A percentile compares a stretch with the other conserved stretches of the same genome.
Evolutionary conservation across 441 rosid species (phyloP).

Genomic region (Brassica hybrid): DNA sequence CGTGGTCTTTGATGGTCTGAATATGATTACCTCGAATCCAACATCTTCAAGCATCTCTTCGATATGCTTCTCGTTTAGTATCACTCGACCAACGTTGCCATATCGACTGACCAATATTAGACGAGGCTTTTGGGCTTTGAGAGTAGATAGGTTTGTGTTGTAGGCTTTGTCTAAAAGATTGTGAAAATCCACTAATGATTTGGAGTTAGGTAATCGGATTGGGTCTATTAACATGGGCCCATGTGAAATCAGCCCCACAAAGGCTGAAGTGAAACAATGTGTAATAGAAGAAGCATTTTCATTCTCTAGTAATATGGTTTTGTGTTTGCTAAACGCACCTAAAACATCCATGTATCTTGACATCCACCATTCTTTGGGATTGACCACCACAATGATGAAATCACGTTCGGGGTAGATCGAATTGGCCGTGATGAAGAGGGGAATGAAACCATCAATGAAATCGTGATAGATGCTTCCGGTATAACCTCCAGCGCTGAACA

Average conservation of each 20-base stretch:
- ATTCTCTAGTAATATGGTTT: conserved; percentile 46
- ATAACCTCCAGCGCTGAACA: conserved; percentile 67
- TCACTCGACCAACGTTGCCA: conserved; percentile 45
- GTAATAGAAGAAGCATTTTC: conserved; percentile 50
- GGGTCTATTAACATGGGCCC: conserved; percentile 55
- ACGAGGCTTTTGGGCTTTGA: conserved; percentile 21
- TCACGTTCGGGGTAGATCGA: conserved; percentile 46
- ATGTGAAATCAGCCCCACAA: conserved; percentile 59
- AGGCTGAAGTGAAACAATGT: conserved; percentile 57
- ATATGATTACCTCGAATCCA: conserved; percentile 56
- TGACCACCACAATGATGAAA: conserved; percentile 49
- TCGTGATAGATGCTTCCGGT: conserved; percentile 73
- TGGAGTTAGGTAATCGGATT: conserved; percentile 45
- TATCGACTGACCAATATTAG: conserved; percentile 46
- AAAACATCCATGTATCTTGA: conserved; percentile 50
- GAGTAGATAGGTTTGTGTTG: not conserved
- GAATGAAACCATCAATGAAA: conserved; percentile 64
- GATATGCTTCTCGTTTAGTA: conserved; percentile 45
- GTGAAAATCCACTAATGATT: conserved; percentile 50
- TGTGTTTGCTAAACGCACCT: conserved; percentile 47
- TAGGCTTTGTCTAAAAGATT: conserved; percentile 49
- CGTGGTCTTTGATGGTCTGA: conserved; percentile 36
- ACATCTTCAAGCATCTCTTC: conserved; percentile 37
- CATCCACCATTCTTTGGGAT: conserved; percentile 66
- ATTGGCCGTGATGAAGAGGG: conserved; percentile 63